Base-by-base conservation (phyloP, 148 eudicot genomes). In the Pharnaceum exiguum region DNA sequence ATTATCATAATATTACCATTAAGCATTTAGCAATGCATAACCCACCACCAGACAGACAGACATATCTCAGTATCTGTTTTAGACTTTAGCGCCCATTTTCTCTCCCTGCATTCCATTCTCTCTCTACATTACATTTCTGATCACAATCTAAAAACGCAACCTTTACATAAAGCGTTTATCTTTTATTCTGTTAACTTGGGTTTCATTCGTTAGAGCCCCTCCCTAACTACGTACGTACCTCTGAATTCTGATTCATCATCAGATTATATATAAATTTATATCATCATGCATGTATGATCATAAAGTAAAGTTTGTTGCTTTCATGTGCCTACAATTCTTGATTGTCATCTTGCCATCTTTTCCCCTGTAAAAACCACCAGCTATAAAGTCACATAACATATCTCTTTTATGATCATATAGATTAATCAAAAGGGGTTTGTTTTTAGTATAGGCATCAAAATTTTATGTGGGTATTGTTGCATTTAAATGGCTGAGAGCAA, bases 231-330 rank as follows among this genome's bases (percentile, higher is more conserved):
- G 24, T 52, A 5, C 5, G n/a, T 9, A 15, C 39, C 54, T 65
- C n/a, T 44, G 25, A 13, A 15, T 51, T 22, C 29, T 28, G 1
- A 11, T 10, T 52, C n/a, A n/a, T n/a, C n/a, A n/a, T n/a, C n/a
- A n/a, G n/a, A n/a, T n/a, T n/a, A n/a, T n/a, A n/a, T n/a, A n/a
- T n/a, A n/a, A n/a, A n/a, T n/a, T n/a, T n/a, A n/a, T n/a, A n/a
- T n/a, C n/a, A n/a, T n/a, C n/a, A n/a, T n/a, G n/a, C n/a, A n/a
- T 68, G 55, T 26, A 25, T 16, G 30, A 13, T 19, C 37, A 17
- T 7, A 18, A 28, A 38, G n/a, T 40, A 62, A 55, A 62, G 63
- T 49, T 63, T 63, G 59, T 49, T 56, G 69, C 59, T 49, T 63
- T 24, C 68, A 63, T 63, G 68, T 63, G 68, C 59, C 68, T 24